Evolutionary conservation across 2,329 filamentous ascomycete species (phyloP), one percentile per base, ranked within the genome.

Genomic region (Bipolaris bicolor): DNA sequence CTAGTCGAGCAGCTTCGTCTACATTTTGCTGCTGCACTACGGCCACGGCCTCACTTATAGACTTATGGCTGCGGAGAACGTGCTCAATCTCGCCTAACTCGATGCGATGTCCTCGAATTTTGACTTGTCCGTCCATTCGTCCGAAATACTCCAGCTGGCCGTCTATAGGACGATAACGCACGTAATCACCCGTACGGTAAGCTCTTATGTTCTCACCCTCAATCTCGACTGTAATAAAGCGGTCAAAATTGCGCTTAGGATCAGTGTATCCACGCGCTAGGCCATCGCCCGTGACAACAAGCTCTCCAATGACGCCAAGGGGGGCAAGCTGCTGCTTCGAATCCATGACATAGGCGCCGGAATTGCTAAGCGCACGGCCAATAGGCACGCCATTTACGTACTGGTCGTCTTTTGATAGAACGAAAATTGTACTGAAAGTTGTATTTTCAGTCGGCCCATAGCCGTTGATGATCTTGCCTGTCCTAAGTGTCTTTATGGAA

Each of bases 401-500:
- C 7, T 50, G 34, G 6, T 51, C 49, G 10, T 34, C 49, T 2
- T 24, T 33, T 1, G 18, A 7, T 3, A 51, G 26, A 24, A 18
- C 13, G 62, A 85, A 88, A 0, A 86, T 84, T 3, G 79, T 77
- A 31, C 39, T 43, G 15, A 40, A 55, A 22, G 15, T 55, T 13
- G 60, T 44, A 31, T 50, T 58, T 31, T 68, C 65, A 5, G 62
- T 51, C 3, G 66, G 65, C 3, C 66, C 66, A 24, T 67, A 69
- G 34, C 31, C 60, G 47, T 63, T 64, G 7, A 53, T 31, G 11
- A 65, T 33, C 7, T 58, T 39, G 11, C 51, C 49, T 3, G 55
- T 51, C n/a, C 52, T n/a, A 10, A 63, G 26, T 5, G 31, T 53
- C 11, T 49, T 22, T 9, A 49, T 58, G 7, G 63, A 36, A 55